Conservation (phyloP, 306 rosid species). For the Cucurbita argyrosperma region DNA sequence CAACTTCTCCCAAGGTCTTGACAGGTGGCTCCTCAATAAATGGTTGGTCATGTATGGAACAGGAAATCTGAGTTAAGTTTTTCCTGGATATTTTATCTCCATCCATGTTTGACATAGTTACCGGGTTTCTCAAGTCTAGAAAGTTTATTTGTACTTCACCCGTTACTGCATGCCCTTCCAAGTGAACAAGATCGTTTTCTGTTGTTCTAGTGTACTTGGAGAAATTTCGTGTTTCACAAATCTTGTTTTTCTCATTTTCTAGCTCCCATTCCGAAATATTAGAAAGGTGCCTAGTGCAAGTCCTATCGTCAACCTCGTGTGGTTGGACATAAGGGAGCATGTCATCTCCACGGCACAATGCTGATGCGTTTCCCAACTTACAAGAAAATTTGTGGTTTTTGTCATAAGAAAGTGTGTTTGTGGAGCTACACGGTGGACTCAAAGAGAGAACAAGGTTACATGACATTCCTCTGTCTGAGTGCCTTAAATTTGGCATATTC, state of each 20-base stretch:
- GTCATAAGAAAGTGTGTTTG: conserved; percentile 3
- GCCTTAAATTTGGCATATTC: conserved; percentile 3
- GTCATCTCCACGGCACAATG: conserved; percentile 6
- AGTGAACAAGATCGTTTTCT: conserved; percentile 11
- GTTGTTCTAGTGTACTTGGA: conserved; percentile 4
- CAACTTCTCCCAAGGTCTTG: conserved; percentile 14
- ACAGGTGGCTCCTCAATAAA: conserved; percentile 16
- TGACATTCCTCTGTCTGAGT: background rate
- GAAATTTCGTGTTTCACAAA: conserved; percentile 3
- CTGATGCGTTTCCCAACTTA: conserved; percentile 4
- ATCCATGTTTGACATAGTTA: conserved; percentile 11
- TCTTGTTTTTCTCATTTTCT: conserved; percentile 10
- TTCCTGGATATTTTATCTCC: conserved; percentile 10
- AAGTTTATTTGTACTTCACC: conserved; percentile 10
- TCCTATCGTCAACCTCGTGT: background rate
- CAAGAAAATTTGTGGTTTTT: background rate
- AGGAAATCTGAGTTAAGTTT: conserved; percentile 10
- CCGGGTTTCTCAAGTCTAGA: conserved; percentile 7
- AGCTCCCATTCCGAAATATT: conserved; percentile 10
- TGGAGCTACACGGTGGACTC: conserved; percentile 10
- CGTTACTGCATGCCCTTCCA: conserved; percentile 7
- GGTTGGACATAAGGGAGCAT: conserved; percentile 9
- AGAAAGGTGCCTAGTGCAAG: conserved; percentile 8
- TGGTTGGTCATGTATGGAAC: background rate
- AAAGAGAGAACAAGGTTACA: conserved; percentile 9